Base-by-base conservation (phyloP, 2,329 filamentous ascomycete genomes). In the Alternaria atra region DNA sequence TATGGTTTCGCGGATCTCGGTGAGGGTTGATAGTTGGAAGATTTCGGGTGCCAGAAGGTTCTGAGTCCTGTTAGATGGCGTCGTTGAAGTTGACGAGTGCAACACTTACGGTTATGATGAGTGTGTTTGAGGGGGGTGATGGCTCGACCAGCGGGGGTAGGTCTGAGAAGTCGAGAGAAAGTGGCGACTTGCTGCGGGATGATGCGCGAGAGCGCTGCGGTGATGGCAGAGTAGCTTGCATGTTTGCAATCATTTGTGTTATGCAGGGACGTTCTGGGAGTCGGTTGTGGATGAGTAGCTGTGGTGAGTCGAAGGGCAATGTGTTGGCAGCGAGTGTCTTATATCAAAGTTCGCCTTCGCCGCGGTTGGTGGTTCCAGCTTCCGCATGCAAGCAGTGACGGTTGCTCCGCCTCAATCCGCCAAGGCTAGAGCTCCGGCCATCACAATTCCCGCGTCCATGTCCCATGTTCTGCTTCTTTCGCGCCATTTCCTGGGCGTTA, bases 51-150 rank as follows among this genome's bases (percentile, higher is more conserved):
- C 87, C 73, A 89, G 82, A 61, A 95, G 87, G 81, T 93, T 93
- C 80, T 82, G 52, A 3, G 17, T 57, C 3, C 15, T 70, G 68
- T 76, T 58, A 73, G 68, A 15, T 20, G 34, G 40, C 23, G 50
- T 50, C 32, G 30, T 3, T 12, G 25, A 4, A 20, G 6, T 44
- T 8, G 34, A 46, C 13, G 17, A 17, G 4, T 34, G 27, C 10
- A 17, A 13, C 32, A 68, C 79, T 65, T 73, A 82, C 80, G 72
- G 92, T 95, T 75, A 95, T 90, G 73, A 95, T 87, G 58, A 95
- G 88, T 0, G 92, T 95, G 83, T 95, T 95, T 68, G 90, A 91
- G 6, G 91, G 90, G 55, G 89, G 87, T 27, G 91, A 89, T n/a
- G 91, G 91, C 74, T 88, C 86, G 42, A 84, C 83, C 56, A 92